Evolutionary conservation across 805 yeast species (phyloP), one percentile per base, ranked within the genome.

Genomic region (Candida caryicola): DNA sequence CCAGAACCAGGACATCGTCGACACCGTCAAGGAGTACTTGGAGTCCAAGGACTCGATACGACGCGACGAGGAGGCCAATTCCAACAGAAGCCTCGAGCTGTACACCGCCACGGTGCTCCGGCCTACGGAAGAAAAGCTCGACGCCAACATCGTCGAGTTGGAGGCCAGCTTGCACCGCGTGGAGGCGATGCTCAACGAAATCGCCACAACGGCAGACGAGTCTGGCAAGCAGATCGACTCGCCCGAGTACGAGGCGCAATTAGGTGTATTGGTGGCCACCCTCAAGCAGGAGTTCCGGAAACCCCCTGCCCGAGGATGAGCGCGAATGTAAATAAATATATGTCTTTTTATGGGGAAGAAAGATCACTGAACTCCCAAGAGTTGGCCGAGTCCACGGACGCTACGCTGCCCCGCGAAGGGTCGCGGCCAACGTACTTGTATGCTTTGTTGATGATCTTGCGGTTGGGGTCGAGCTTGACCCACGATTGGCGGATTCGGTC

Each of bases 401-500:
- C 45, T 16, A 47, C 43, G 30, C 49, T 41, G 17, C 36, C 39
- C 14, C 39, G 38, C 10, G 55, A 31, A 10, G 57, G 54, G 15
- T 49, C 53, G 31, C 43, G 46, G 41, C 32, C 51, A 7, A 69
- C 51, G 33, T 57, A 54, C n/a, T 52, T 48, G 44, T 69, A 66
- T 8, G 68, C 69, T 31, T 42, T 52, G 34, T 61, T 57, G 38
- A 68, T 68, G 37, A 63, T 58, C 29, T 55, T 47, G 34, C 71
- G 45, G 41, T 63, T 60, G 2, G 74, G 74, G 48, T 69, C 74
- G 17, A 69, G 52, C 43, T 63, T 61, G 13, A 45, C 55, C 65
- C 73, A 69, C 15, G 59, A 51, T 26, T 54, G 43, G 47, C 72
- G 50, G 35, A 69, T 69, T 36, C 74, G 43, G 38, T 67, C 72